These are phyloP conservation scores for Coleophoma eucalyptorum DNA, from an alignment of 2,329 filamentous ascomycete species.

Conservation along the genomic window DNA sequence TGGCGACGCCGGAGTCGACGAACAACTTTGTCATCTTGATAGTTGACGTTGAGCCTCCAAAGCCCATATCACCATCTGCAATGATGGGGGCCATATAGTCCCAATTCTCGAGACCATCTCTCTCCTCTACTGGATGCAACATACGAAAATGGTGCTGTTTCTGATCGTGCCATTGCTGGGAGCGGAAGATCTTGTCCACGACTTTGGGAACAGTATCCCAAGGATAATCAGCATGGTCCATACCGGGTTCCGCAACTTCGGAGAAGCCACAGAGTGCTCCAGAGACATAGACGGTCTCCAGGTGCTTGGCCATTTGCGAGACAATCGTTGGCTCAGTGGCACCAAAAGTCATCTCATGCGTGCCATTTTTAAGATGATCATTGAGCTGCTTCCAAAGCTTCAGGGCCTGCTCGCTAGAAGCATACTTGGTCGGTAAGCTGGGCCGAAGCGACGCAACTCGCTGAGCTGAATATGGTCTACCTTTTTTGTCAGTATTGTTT, in stretches of 20 bases:
- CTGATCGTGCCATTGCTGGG: conserved; percentile 36
- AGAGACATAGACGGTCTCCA: conserved; percentile 36
- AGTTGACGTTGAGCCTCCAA: conserved; percentile 33
- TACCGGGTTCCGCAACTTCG: conserved; percentile 31
- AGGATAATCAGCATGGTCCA: conserved; percentile 38
- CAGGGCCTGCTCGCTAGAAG: conserved; percentile 27
- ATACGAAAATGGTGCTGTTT: conserved; percentile 34
- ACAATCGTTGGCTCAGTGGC: conserved; percentile 31
- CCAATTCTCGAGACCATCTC: conserved; percentile 29
- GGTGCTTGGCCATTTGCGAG: conserved; percentile 33
- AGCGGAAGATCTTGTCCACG: conserved; percentile 35
- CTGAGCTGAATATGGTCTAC: conserved; percentile 28
- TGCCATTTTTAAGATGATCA: conserved; percentile 29
- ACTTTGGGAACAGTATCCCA: conserved; percentile 37
- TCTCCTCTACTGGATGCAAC: conserved; percentile 24
- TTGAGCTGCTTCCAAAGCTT: conserved; percentile 34
- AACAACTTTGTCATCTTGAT: conserved; percentile 37
- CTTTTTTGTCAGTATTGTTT: too few species aligned
- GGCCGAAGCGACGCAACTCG: conserved; percentile 30
- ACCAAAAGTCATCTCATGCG: conserved; percentile 33
- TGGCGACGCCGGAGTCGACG: conserved; percentile 37
- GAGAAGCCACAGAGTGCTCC: conserved; percentile 35
- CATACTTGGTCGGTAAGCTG: conserved; percentile 22
- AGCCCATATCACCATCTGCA: conserved; percentile 39
- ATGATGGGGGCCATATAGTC: conserved; percentile 37